These are phyloP conservation scores for Colletotrichum truncatum DNA, from an alignment of 2,329 filamentous ascomycete species.

Conservation along the genomic window DNA sequence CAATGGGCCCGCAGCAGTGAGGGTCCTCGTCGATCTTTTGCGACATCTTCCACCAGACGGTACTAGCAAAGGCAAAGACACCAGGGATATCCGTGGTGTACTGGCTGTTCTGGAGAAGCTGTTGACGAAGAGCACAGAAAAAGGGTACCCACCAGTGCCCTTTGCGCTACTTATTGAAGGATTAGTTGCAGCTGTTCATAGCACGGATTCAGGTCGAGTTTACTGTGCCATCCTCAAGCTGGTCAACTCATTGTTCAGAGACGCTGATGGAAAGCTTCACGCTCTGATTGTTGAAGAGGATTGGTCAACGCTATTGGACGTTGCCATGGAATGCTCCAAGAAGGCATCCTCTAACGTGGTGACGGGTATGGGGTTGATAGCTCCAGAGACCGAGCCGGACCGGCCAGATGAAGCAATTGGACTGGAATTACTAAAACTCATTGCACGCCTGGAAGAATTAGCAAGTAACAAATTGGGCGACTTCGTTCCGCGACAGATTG, in stretches of 20 bases:
- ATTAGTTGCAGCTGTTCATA: constrained; percentile 58
- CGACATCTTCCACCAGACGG: constrained; percentile 56
- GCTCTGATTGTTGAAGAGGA: constrained; percentile 70
- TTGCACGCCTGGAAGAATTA: constrained; percentile 59
- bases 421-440: constrained; percentile 54
- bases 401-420: constrained; percentile 48
- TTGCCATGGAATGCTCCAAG: constrained; percentile 64
- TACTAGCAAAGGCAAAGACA: constrained; percentile 58
- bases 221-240: constrained; percentile 58
- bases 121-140: constrained; percentile 65
- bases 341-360: constrained; percentile 33
- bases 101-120: constrained; percentile 71
- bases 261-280: constrained; percentile 61
- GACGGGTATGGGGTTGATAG: constrained; percentile 27
- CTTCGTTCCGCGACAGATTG: constrained; percentile 71
- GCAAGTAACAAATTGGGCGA: constrained; percentile 56
- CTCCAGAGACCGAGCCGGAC: constrained; percentile 38
- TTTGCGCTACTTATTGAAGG: constrained; percentile 68
- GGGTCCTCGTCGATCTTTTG: constrained; percentile 71
- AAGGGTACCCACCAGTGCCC: constrained; percentile 68
- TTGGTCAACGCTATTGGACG: constrained; percentile 69
- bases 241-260: constrained; percentile 65
- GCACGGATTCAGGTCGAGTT: constrained; percentile 55
- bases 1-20: constrained; percentile 74
- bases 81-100: constrained; percentile 68